Evolutionary conservation across 768 basidiomycete genomes (phyloP).

Genomic region (Pholiota molesta): DNA sequence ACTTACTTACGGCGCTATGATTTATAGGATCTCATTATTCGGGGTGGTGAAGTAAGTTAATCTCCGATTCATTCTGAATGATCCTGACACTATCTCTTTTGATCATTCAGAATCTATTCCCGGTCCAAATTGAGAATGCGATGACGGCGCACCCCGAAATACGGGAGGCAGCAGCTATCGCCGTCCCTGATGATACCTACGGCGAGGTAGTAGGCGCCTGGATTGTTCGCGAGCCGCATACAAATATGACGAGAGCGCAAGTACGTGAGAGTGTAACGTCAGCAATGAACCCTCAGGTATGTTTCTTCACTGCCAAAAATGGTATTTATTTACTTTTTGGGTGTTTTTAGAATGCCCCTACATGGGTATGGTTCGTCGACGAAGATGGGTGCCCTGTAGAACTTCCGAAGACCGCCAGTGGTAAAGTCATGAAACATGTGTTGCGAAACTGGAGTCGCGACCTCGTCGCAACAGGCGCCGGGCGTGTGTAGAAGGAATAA

Average conservation of each 20-base stretch:
- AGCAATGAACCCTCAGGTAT: conserved; percentile 80
- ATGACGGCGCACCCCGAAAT: conserved; percentile 58
- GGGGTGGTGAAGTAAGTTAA: conserved; percentile 72
- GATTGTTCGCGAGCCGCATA: conserved; percentile 57
- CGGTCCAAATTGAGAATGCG: conserved; percentile 83
- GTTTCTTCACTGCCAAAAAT: conserved; percentile 11
- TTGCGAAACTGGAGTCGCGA: conserved; percentile 69
- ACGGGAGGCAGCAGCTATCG: conserved; percentile 71
- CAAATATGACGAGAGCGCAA: conserved; percentile 47
- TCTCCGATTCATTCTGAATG: not conserved
- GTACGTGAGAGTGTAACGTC: conserved; percentile 56
- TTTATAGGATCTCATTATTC: conserved; percentile 77
- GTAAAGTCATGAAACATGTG: conserved; percentile 85
- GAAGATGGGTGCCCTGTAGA: conserved; percentile 61
- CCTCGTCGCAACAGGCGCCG: conserved; percentile 48
- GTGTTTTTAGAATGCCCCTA: conserved; percentile 64
- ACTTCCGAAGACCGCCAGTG: conserved; percentile 85
- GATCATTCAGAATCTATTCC: conserved; percentile 69
- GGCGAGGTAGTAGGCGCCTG: conserved; percentile 86
- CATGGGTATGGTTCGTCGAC: conserved; percentile 84
- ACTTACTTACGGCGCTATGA: not conserved
- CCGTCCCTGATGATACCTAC: conserved; percentile 68
- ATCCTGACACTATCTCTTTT: not conserved
- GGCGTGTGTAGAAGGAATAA: conserved; percentile 26
- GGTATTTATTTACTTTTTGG: not conserved